Conservation (phyloP, 176 grass and related monocot species). For the Paspalum vaginatum region DNA sequence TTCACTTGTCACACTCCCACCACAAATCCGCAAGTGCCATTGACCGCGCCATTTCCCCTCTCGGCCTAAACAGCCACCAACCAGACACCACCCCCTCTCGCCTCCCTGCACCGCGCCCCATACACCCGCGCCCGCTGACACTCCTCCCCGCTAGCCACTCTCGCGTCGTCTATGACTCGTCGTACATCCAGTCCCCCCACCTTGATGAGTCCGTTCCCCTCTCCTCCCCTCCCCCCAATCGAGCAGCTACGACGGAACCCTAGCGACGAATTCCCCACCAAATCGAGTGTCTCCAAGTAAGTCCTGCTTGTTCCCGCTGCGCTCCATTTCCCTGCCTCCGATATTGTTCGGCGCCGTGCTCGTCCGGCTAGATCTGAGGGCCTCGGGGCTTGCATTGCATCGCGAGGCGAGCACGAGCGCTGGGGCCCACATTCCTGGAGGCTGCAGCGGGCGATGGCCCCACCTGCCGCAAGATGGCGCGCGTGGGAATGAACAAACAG, state of each 20-base stretch:
- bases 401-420: neutral
- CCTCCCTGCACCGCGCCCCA: slow-evolving; percentile 32
- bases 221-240: slow-evolving; percentile 5
- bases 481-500: too few relatives aligned
- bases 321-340: neutral
- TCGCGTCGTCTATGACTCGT: slow-evolving; percentile 30
- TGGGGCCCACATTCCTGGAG: slow-evolving; percentile 15
- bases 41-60: slow-evolving; percentile 32
- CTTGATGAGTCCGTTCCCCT: neutral
- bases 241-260: slow-evolving; percentile 41
- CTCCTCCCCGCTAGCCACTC: neutral
- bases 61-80: slow-evolving; percentile 18
- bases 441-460: slow-evolving; percentile 58
- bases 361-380: slow-evolving; percentile 24
- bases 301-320: neutral
- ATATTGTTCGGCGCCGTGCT: neutral
- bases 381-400: neutral
- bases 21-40: slow-evolving; percentile 1
- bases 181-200: slow-evolving; percentile 22
- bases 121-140: slow-evolving; percentile 37
- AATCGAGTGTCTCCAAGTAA: slow-evolving; percentile 26
- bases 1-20: slow-evolving; percentile 5
- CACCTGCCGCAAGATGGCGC: slow-evolving; percentile 51
- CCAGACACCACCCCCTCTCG: neutral
- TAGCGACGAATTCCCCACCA: slow-evolving; percentile 32